Evolutionary conservation across 2,329 filamentous ascomycete species (phyloP).

Genomic region (Cladosporium sp.): DNA sequence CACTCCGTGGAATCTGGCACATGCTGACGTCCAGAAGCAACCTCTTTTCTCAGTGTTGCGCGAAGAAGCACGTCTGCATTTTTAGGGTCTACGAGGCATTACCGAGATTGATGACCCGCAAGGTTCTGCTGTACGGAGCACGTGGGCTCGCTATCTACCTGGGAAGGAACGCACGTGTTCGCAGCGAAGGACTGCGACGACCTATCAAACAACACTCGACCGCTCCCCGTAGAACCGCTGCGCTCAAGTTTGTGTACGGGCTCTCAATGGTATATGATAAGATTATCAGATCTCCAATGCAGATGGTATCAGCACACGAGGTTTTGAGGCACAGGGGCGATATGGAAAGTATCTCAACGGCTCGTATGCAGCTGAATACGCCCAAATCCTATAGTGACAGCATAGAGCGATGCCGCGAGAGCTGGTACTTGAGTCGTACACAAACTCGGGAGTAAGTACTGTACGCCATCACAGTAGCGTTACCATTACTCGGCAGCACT

Average conservation of each 20-base stretch:
- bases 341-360: not conserved
- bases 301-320: too few relatives aligned
- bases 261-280: too few relatives aligned
- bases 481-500: not conserved
- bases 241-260: not conserved
- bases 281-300: too few relatives aligned
- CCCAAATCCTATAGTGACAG: too few relatives aligned
- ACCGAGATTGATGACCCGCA: not conserved
- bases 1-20: not conserved
- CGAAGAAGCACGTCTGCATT: not conserved
- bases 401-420: not conserved
- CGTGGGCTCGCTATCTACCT: not conserved
- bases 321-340: not conserved
- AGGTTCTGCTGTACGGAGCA: not conserved
- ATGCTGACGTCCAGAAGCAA: not conserved
- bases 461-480: not conserved
- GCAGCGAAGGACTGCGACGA: not conserved
- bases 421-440: not conserved
- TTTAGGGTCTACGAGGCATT: not conserved
- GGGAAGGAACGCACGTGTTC: not conserved
- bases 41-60: not conserved
- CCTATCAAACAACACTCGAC: not conserved
- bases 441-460: not conserved
- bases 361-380: not conserved
- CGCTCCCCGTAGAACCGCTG: not conserved